These are phyloP conservation scores for Trichoderma lentiforme DNA, from an alignment of 2,329 filamentous ascomycete species.

Conservation along the genomic window DNA sequence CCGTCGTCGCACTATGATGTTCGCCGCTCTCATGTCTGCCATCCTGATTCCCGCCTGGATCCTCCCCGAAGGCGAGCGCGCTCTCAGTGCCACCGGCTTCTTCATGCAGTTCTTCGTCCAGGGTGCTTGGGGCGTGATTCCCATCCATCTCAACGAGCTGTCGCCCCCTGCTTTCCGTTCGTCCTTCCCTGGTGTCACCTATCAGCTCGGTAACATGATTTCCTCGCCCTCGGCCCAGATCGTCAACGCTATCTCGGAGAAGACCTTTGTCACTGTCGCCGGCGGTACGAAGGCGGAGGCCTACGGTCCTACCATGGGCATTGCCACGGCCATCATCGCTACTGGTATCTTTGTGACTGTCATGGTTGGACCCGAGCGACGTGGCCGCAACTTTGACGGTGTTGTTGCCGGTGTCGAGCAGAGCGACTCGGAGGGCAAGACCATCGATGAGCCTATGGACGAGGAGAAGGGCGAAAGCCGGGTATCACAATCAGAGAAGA, in stretches of 20 bases:
- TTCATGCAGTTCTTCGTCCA: conserved; percentile 66
- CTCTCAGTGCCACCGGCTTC: conserved; percentile 63
- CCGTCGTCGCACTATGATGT: conserved; percentile 65
- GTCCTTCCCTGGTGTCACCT: conserved; percentile 64
- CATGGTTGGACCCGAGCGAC: conserved; percentile 70
- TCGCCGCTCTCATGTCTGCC: conserved; percentile 57
- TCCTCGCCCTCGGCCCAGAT: conserved; percentile 72
- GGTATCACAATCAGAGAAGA: background rate
- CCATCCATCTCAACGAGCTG: conserved; percentile 71
- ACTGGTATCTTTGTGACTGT: conserved; percentile 65
- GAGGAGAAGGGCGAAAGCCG: conserved; percentile 29
- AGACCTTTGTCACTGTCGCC: conserved; percentile 50
- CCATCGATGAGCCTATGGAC: conserved; percentile 26
- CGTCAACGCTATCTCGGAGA: conserved; percentile 70
- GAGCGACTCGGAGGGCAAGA: conserved; percentile 23
- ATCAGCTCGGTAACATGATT: conserved; percentile 74
- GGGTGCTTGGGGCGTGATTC: conserved; percentile 65
- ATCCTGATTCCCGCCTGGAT: conserved; percentile 68
- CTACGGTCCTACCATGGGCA: conserved; percentile 72
- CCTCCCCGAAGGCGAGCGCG: conserved; percentile 55
- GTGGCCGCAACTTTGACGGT: conserved; percentile 66
- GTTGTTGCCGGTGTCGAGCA: conserved; percentile 40
- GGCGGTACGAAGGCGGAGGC: conserved; percentile 60
- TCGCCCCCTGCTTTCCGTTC: conserved; percentile 68
- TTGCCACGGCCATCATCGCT: conserved; percentile 74